Evolutionary conservation across 1,284 basidiomycete species (phyloP).

Genomic region (Cutaneotrichosporon sp.): DNA sequence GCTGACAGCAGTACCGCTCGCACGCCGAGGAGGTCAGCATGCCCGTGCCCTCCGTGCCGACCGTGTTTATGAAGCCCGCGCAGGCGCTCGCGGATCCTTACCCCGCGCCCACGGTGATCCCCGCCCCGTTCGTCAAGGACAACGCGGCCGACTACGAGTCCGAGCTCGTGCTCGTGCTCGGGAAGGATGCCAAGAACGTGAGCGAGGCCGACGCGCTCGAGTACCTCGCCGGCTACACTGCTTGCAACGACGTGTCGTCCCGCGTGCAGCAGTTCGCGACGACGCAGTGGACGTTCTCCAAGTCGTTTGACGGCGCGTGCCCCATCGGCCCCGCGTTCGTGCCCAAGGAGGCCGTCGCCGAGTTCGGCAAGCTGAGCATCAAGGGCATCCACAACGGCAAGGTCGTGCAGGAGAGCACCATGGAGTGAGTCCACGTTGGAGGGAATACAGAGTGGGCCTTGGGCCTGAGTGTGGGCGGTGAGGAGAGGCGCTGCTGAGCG

Average conservation of each 20-base stretch:
- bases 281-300: constrained; percentile 51
- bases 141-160: constrained; percentile 83
- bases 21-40: constrained; percentile 52
- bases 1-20: constrained; percentile 43
- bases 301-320: constrained; percentile 55
- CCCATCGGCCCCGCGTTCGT: constrained; percentile 55
- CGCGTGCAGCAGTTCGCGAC: constrained; percentile 44
- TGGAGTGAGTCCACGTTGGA: constrained; percentile 52
- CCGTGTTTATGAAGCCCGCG: constrained; percentile 47
- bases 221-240: constrained; percentile 67
- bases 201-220: constrained; percentile 73
- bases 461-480: too few species aligned
- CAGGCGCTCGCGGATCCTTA: constrained; percentile 42
- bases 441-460: too few species aligned
- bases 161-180: constrained; percentile 82
- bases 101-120: constrained; percentile 42
- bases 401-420: constrained; percentile 46
- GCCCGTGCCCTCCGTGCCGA: constrained; percentile 40
- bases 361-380: constrained; percentile 39
- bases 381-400: constrained; percentile 46
- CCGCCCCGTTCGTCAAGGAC: constrained; percentile 61
- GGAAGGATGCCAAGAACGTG: constrained; percentile 76
- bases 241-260: constrained; percentile 54
- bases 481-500: too few species aligned
- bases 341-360: constrained; percentile 30